These are phyloP conservation scores for Mrakia gelida DNA, from an alignment of 768 basidiomycete species.

Conservation along the genomic window DNA sequence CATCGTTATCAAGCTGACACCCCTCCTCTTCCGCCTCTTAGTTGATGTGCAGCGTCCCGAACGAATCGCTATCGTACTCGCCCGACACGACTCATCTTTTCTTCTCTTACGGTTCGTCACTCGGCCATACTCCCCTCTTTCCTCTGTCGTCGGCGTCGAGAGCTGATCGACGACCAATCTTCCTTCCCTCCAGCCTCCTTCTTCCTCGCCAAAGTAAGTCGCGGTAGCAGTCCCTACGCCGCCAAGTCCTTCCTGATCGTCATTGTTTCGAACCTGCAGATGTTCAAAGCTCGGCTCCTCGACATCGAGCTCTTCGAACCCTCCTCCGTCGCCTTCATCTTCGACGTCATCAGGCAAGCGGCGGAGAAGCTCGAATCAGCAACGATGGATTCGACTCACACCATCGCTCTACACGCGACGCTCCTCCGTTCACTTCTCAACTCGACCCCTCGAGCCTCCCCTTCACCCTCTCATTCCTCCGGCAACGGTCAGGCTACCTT, in stretches of 20 bases:
- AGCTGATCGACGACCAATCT: too few species aligned
- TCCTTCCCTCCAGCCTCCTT: not conserved
- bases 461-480: not conserved
- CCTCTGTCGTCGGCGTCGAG: too few species aligned
- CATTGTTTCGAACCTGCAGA: not conserved
- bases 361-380: constrained; percentile 9
- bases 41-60: not conserved
- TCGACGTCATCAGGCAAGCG: constrained; percentile 6
- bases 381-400: not conserved
- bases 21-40: too few species aligned
- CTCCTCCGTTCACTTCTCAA: not conserved
- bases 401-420: not conserved
- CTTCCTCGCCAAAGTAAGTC: constrained; percentile 20
- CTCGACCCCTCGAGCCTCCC: not conserved
- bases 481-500: not conserved
- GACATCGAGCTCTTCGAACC: constrained; percentile 16
- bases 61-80: not conserved
- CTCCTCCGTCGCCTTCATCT: constrained; percentile 11
- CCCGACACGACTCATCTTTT: constrained; percentile 18
- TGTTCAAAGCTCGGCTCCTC: constrained; percentile 20
- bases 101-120: constrained; percentile 3
- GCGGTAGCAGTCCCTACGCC: too few species aligned
- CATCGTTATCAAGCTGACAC: too few species aligned
- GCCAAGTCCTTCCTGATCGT: not conserved
- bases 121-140: too few species aligned